phyloP scores from a whole-genome alignment of 2,329 filamentous ascomycete species.

The Cordyceps farinosa region DNA sequence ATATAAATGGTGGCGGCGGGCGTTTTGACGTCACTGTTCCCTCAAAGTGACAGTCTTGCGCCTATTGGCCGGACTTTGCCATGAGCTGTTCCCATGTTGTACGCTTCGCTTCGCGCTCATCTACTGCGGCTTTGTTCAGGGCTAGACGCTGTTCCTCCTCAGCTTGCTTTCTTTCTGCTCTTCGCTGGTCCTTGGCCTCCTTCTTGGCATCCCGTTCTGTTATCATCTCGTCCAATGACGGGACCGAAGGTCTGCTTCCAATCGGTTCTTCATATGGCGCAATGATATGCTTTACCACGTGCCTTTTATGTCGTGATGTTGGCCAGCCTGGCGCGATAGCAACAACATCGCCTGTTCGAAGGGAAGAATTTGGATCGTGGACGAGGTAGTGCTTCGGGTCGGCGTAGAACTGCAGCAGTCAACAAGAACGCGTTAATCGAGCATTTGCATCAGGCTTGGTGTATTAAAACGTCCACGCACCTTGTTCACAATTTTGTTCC shows the following conservation, averaged over 20 bases:
- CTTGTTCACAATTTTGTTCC: conserved; percentile 71
- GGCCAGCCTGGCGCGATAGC: conserved; percentile 65
- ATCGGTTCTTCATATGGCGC: conserved; percentile 63
- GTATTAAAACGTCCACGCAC: conserved; percentile 38
- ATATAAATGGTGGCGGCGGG: neutral
- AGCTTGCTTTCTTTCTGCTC: conserved; percentile 28
- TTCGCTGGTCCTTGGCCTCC: conserved; percentile 54
- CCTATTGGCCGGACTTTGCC: neutral
- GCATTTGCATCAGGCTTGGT: neutral
- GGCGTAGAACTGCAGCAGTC: conserved; percentile 49
- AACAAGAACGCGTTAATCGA: neutral
- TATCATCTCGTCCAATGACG: conserved; percentile 59
- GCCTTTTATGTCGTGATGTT: conserved; percentile 63
- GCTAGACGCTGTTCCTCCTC: conserved; percentile 21
- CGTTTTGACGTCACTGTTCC: neutral
- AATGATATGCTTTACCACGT: conserved; percentile 72
- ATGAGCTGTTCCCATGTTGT: conserved; percentile 20
- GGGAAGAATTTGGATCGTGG: conserved; percentile 72
- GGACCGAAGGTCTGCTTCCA: conserved; percentile 61
- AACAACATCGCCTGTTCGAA: conserved; percentile 72
- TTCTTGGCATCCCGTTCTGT: conserved; percentile 52
- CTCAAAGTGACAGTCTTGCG: too few species aligned
- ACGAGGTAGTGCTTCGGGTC: conserved; percentile 64
- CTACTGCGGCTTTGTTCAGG: conserved; percentile 26
- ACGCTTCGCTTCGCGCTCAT: conserved; percentile 26